phyloP scores from a whole-genome alignment of 805 yeast species.

The Schizosaccharomyces octosporus region DNA sequence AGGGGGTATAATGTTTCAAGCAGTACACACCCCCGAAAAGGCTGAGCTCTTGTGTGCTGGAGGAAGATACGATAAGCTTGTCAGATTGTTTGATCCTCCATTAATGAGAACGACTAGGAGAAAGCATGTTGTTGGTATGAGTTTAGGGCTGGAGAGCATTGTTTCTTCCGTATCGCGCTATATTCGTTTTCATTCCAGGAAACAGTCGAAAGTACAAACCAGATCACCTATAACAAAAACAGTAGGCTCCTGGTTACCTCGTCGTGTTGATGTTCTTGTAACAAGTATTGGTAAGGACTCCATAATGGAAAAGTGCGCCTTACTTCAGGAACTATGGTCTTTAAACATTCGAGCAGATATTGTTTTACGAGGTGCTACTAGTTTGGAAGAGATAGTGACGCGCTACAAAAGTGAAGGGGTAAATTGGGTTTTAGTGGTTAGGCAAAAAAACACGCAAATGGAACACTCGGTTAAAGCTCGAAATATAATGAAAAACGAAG shows the following conservation, averaged over 20 bases:
- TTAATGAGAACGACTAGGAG: neutral
- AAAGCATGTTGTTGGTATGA: slow-evolving; percentile 12
- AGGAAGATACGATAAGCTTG: slow-evolving; percentile 67
- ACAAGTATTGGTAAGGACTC: slow-evolving; percentile 37
- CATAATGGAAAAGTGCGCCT: slow-evolving; percentile 35
- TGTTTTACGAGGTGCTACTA: slow-evolving; percentile 14
- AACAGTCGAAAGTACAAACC: slow-evolving; percentile 11
- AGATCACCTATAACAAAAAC: slow-evolving; percentile 14
- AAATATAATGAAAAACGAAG: slow-evolving; percentile 33
- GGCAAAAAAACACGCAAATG: slow-evolving; percentile 21
- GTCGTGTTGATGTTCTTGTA: slow-evolving; percentile 61
- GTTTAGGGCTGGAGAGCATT: slow-evolving; percentile 8
- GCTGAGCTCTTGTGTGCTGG: slow-evolving; percentile 53
- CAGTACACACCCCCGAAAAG: slow-evolving; percentile 38
- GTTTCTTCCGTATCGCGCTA: slow-evolving; percentile 5
- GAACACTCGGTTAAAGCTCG: slow-evolving; percentile 44
- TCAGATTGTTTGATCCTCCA: slow-evolving; percentile 12
- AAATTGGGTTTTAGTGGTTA: slow-evolving; percentile 52
- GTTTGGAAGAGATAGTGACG: slow-evolving; percentile 35
- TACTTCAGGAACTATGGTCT: slow-evolving; percentile 46
- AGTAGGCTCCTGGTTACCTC: slow-evolving; percentile 21
- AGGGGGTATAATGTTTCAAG: slow-evolving; percentile 78
- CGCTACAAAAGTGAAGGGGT: slow-evolving; percentile 47
- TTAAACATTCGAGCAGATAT: slow-evolving; percentile 59
- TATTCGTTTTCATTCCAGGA: slow-evolving; percentile 14